Base-by-base conservation (phyloP, 1,139 yeast species). In the Magnusiomyces suaveolens region DNA sequence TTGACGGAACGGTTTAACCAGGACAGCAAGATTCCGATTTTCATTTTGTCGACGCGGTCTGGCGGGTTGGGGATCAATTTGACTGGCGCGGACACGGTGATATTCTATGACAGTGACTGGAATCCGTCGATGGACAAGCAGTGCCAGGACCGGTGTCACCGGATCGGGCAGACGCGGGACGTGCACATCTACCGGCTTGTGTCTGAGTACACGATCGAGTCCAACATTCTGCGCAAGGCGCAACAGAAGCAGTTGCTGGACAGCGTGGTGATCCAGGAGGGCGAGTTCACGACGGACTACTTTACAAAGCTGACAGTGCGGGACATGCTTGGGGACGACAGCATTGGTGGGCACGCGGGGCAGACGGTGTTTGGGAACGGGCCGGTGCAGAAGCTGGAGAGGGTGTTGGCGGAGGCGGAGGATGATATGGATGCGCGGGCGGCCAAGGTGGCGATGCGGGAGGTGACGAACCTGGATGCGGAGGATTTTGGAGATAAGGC, bases 71-170 rank as follows among this genome's bases (percentile, higher is more conserved):
- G 99, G 66, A 94, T 94, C 67, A 94, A 94, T 65, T 74, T 94
- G 63, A 92, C 98, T 0, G 99, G 98, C 64, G 99, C 99, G 0
- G 98, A 94, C 66, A 92, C 98, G 0, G 99, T 94, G 50, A 89
- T 94, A n/a, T 94, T 94, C 69, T 94, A 94, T 68, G 99, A 94
- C 70, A 89, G 97, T 1, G 99, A 94, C 72, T 94, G 99, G 99
- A 94, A 94, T 67, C 99, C 99, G 1, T 96, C 97, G 1, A 94
- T 94, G 97, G 99, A 94, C 70, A 88, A 89, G 66, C 99, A 94
- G 70, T 94, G 98, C 73, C 98, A 94, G 70, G 99, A 94, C 72
- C 83, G 99, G 69, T 92, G 98, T 72, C 99, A 94, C 70, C 84
- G 99, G 75, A 94, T 94, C 67, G 99, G 99, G 2, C 99, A 94